Evolutionary conservation across 192 early-diverging fungal species (phyloP).

Genomic region (Coemansia sp.): DNA sequence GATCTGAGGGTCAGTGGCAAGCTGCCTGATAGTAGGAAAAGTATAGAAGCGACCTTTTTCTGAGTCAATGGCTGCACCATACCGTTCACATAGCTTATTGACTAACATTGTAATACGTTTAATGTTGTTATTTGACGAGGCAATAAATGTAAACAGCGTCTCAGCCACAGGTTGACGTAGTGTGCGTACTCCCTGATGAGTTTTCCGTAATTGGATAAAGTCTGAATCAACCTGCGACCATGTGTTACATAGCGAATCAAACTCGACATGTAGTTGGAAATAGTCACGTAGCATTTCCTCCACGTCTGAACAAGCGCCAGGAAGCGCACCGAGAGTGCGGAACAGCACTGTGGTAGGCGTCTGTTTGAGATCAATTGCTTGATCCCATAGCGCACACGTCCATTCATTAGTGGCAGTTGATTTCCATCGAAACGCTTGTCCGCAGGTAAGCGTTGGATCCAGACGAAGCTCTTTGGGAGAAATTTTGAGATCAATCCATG

Average conservation of each 20-base stretch:
- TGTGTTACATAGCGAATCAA: constrained; percentile 57
- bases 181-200: constrained; percentile 69
- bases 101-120: constrained; percentile 70
- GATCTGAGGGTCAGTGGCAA: constrained; percentile 56
- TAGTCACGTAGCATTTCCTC: constrained; percentile 63
- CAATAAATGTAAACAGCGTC: constrained; percentile 88
- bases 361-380: constrained; percentile 65
- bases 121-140: constrained; percentile 94
- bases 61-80: constrained; percentile 28
- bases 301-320: constrained; percentile 5
- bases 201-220: constrained; percentile 52
- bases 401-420: constrained; percentile 62
- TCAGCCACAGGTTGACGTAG: constrained; percentile 85
- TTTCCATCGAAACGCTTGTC: constrained; percentile 91
- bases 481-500: constrained; percentile 56
- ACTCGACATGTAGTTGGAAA: constrained; percentile 75
- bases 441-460: constrained; percentile 78
- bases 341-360: constrained; percentile 42
- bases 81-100: constrained; percentile 39
- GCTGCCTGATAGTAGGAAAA: constrained; percentile 64
- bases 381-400: constrained; percentile 57
- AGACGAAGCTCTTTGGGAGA: constrained; percentile 69
- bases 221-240: constrained; percentile 65
- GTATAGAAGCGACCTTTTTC: constrained; percentile 54
- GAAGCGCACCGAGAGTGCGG: constrained; percentile 16